Percentiles rank a stretch among this genome's conserved stretches.
phyloP scores from a whole-genome alignment of 257 asterid species.

The Petunia axillaris region DNA sequence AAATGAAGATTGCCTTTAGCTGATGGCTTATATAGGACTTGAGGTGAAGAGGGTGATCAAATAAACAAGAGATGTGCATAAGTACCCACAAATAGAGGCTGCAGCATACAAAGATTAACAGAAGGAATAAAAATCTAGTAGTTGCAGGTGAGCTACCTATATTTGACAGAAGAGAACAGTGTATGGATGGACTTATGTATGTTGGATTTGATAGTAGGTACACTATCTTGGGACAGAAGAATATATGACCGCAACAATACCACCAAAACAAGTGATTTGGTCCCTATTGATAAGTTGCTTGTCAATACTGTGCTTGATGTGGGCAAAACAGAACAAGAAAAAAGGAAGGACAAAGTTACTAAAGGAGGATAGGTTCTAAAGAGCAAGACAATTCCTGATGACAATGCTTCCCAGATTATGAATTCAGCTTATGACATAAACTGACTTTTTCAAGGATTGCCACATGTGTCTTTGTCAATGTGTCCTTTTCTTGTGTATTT shows the following conservation, averaged over 20 bases:
- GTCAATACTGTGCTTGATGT: slow-evolving; percentile 23
- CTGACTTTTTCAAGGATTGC: slow-evolving; percentile 33
- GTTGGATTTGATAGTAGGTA: slow-evolving; percentile 7
- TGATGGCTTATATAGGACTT: background rate
- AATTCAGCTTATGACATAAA: slow-evolving; percentile 32
- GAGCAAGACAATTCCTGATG: slow-evolving; percentile 26
- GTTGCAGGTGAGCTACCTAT: slow-evolving; percentile 49
- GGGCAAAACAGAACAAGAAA: background rate
- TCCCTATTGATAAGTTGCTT: slow-evolving; percentile 23
- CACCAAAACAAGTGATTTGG: slow-evolving; percentile 1
- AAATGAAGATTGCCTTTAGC: background rate
- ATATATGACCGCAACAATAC: background rate
- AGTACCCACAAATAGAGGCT: slow-evolving; percentile 17
- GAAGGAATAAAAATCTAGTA: slow-evolving; percentile 36
- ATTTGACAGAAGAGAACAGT: slow-evolving; percentile 27
- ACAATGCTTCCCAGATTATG: slow-evolving; percentile 37
- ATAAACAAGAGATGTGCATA: slow-evolving; percentile 23
- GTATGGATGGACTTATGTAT: slow-evolving; percentile 14
- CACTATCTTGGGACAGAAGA: background rate
- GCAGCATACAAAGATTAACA: slow-evolving; percentile 30
- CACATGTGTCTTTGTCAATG: slow-evolving; percentile 43
- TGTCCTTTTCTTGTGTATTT: slow-evolving; percentile 25
- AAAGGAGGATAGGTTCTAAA: slow-evolving; percentile 3
- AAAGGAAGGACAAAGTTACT: background rate
- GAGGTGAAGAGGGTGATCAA: slow-evolving; percentile 6